Base-by-base conservation (phyloP, 805 yeast genomes). In the Zygoascus bituminiphila region DNA sequence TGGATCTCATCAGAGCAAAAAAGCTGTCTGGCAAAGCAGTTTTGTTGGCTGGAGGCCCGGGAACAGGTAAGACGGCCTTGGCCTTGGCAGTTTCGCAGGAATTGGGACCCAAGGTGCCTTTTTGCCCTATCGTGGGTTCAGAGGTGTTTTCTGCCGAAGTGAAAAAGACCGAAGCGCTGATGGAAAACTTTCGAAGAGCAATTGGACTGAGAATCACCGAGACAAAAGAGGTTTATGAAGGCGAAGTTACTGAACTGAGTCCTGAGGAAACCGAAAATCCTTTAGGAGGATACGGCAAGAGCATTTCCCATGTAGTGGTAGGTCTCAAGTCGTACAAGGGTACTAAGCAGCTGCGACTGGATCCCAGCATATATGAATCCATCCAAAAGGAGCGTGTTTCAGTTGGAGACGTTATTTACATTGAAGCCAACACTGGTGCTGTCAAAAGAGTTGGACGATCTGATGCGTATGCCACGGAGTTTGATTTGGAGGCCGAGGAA, bases 381-480 rank as follows among this genome's bases (percentile, higher is more conserved):
- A 84, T 91, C 62, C 94, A 91, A 63, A 89, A 91, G 73, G 98
- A 93, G 66, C 80, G 89, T 58, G 95, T 93, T 14, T 76, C 89
- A 31, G 84, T 91, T 22, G 99, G 99, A 46, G 99, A 93, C 68
- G 97, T 93, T 45, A 88, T 93, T 54, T 91, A 94, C 64, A 88
- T 93, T 56, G 99, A 93, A 70, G 86, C 97, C 51, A 91, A 94
- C 62, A 91, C 97, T 14, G 99, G 99, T 38, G 88, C 96, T 20
- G 96, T 93, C 37, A 91, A 91, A 62, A 77, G 98, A 62, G 95
- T 93, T 22, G 99, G 99, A 46, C 79, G 99, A 66, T 85, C 95
- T n/a, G 98, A 93, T 66, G 96, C 97, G 0, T 88, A 88, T 62
- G 97, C 98, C 21, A 88, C 98, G 8, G 99, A 93, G 70, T 93